Base-by-base conservation (phyloP, 2,329 filamentous ascomycete genomes). In the Clonostachys byssicola region DNA sequence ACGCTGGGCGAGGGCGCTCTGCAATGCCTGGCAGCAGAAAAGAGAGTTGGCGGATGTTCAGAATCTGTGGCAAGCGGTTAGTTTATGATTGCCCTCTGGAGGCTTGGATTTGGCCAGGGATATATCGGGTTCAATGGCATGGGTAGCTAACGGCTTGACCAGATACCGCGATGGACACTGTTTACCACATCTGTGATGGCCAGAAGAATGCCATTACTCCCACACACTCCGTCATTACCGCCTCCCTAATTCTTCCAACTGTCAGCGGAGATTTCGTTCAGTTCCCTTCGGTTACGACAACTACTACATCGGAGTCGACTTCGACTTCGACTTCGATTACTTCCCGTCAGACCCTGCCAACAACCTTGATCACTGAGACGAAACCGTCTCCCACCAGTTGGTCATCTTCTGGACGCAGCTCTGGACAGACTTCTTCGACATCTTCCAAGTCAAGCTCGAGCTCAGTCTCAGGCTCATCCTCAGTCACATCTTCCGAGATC, bases 1-100 rank as follows among this genome's bases (percentile, higher is more conserved):
- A 89, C 87, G 2, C 58, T 89, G 43, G 86, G 85, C n/a, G 87
- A 90, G 65, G 86, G 77, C 12, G 84, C 81, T 5, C 65, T 89
- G 51, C 78, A 85, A 57, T 91, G 87, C 61, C 74, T 88, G 34
- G 69, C 78, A 9, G 78, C 78, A 8, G 75, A 80, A 57, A 65
- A 60, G 47, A 63, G 63, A 35, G 56, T 73, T 41, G 75, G 75
- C 3, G 66, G 64, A 13, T 91, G 87, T 61, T 61, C 67, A 5
- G 66, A 70, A 4, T 56, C 64, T 12, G 73, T 78, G 34, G 61
- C 60, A 5, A 58, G 48, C 47, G 56, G 66, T 70, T 56, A 49
- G 66, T 56, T 10, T n/a, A n/a, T n/a, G 3, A 30, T 4, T 30
- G 23, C 9, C 9, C 9, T 30, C 23, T 18, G 40, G 42, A 34